phyloP scores from a whole-genome alignment of 2,329 filamentous ascomycete species.

The Alternaria arbusti region DNA sequence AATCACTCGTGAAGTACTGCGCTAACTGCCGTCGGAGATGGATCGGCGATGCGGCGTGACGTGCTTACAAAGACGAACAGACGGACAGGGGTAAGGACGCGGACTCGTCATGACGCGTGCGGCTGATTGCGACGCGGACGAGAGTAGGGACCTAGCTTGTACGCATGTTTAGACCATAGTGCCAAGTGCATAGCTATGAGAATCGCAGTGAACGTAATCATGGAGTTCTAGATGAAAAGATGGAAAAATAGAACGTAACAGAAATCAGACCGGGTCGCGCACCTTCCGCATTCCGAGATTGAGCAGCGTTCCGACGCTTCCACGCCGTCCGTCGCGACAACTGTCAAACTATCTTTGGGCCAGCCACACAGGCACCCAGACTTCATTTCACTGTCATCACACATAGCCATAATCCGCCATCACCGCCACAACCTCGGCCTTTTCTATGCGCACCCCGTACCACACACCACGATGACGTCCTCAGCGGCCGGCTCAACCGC shows the following conservation, averaged over 20 bases:
- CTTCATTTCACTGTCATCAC: conserved; percentile 1
- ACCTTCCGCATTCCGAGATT: conserved; percentile 27
- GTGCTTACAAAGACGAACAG: conserved; percentile 16
- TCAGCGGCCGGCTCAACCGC: conserved; percentile 79
- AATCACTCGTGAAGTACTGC: conserved; percentile 22
- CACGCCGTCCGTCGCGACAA: conserved; percentile 9
- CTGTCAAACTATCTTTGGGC: conserved; percentile 4
- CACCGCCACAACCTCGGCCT: not conserved
- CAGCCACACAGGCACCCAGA: not conserved
- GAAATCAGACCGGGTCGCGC: conserved; percentile 8
- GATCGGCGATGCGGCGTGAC: conserved; percentile 6
- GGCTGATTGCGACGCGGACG: conserved; percentile 7
- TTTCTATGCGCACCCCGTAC: conserved; percentile 23
- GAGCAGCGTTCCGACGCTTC: conserved; percentile 18
- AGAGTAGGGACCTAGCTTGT: not conserved
- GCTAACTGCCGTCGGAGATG: conserved; percentile 12
- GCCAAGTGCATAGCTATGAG: not conserved
- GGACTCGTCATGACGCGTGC: conserved; percentile 7
- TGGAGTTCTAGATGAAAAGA: not conserved
- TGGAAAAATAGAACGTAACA: not conserved
- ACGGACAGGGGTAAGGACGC: not conserved
- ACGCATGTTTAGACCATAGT: not conserved
- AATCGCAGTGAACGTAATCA: not conserved
- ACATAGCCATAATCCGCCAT: not conserved
- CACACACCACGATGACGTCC: conserved; percentile 49